Base-by-base conservation (phyloP, 176 grass and related monocot genomes). In the Elaeis guineensis region DNA sequence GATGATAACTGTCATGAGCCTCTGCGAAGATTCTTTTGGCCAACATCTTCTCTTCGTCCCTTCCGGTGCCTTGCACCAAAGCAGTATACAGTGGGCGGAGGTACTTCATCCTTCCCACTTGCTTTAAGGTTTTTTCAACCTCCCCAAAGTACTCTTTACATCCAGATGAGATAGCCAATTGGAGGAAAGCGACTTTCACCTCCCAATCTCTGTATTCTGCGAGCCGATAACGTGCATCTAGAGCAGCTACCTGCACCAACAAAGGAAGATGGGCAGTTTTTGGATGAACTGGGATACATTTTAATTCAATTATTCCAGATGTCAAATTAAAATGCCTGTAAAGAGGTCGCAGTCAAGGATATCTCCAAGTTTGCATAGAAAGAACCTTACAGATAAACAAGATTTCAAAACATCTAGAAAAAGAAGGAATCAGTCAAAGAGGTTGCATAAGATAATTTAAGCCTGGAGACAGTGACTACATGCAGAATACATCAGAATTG, bases 91-190 rank as follows among this genome's bases (percentile, higher is more conserved):
- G 84, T 0, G 69, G 81, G 5, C 84, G 87, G 0, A 97, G 86
- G 70, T 83, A 91, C 78, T 73, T 97, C 92, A 91, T 97, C 73
- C 84, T 88, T 14, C 92, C 92, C 15, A 96, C 92, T 59, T 91
- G 83, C 73, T 96, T 96, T 75, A 96, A 70, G 17, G 75, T 83
- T 69, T 66, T 90, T 75, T 90, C 92, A 17, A 87, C 80, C 69
- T 87, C 80, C 0, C 60, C 58, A 70, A 75, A 78, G 75, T 88
- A 91, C 49, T 80, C 80, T 55, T 83, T 88, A 78, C 87, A 97
- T 19, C 87, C 81, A 0, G 80, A 79, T 63, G 78, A 70, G 62
- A 97, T 82, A 0, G 92, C 83, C 57, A 91, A 59, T 69, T 88
- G 78, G 63, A 97, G 84, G 52, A 97, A 97, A 2, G 84, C 81